A percentile compares a stretch with the other conserved stretches of the same genome.
These are phyloP conservation scores for Thalassiosira profunda DNA, from an alignment of 108 stramenopile species.

Conservation along the genomic window DNA sequence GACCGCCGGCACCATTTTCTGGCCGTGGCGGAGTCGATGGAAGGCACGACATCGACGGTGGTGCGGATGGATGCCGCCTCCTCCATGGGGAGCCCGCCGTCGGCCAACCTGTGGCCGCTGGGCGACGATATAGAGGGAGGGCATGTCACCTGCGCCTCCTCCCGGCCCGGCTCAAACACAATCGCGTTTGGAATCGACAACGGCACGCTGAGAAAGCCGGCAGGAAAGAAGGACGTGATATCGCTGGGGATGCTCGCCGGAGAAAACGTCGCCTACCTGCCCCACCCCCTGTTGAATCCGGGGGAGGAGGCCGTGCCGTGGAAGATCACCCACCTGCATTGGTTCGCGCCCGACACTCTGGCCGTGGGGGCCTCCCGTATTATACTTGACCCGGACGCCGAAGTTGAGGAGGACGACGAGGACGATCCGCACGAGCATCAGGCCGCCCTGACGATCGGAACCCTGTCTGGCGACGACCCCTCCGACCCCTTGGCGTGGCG, in stretches of 20 bases:
- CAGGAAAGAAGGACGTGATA: slow-evolving; percentile 10
- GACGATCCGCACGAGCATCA: slow-evolving; percentile 71
- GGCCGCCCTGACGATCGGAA: slow-evolving; percentile 34
- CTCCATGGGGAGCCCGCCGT: neutral
- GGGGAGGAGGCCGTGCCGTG: slow-evolving; percentile 17
- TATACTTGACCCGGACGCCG: slow-evolving; percentile 32
- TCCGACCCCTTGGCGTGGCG: slow-evolving; percentile 26
- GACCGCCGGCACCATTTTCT: slow-evolving; percentile 18
- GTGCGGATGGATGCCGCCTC: slow-evolving; percentile 33
- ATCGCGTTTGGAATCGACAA: slow-evolving; percentile 31
- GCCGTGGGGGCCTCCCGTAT: slow-evolving; percentile 69
- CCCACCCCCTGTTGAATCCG: slow-evolving; percentile 7
- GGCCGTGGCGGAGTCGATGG: slow-evolving; percentile 12
- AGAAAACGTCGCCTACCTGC: slow-evolving; percentile 7
- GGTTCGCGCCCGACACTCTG: slow-evolving; percentile 45
- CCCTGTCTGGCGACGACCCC: slow-evolving; percentile 3
- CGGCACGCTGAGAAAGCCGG: slow-evolving; percentile 25
- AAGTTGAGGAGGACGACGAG: slow-evolving; percentile 56
- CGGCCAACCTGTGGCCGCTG: slow-evolving; percentile 10
- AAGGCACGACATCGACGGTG: neutral
- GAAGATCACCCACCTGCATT: slow-evolving; percentile 68
- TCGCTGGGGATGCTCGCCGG: neutral
- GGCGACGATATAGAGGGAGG: neutral
- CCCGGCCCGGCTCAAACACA: neutral
- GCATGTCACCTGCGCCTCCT: slow-evolving; percentile 26